These are phyloP conservation scores for Boeremia exigua DNA, from an alignment of 2,329 filamentous ascomycete species.

Conservation along the genomic window DNA sequence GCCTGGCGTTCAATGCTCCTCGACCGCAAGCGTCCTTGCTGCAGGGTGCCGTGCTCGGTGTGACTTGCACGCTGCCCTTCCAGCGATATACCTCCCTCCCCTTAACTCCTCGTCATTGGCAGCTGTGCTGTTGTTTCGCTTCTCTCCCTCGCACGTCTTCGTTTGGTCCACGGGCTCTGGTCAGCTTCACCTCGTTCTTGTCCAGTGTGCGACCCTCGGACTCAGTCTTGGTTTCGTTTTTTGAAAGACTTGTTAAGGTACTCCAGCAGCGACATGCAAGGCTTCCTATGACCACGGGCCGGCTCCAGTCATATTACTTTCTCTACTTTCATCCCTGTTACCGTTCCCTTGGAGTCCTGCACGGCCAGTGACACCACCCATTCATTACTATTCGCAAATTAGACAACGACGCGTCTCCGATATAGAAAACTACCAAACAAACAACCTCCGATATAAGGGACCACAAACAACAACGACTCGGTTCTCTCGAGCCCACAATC, in stretches of 20 bases:
- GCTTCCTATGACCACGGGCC: slow-evolving; percentile 35
- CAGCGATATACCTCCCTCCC: slow-evolving; percentile 32
- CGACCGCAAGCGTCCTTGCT: slow-evolving; percentile 34
- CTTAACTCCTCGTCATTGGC: slow-evolving; percentile 41
- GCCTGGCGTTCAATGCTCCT: slow-evolving; percentile 45
- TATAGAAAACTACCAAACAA: too few species aligned
- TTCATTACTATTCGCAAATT: slow-evolving; percentile 8
- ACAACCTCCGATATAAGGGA: slow-evolving; percentile 43
- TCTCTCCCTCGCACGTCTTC: slow-evolving; percentile 36
- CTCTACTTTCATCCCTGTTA: slow-evolving; percentile 14
- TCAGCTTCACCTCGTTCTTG: slow-evolving; percentile 20
- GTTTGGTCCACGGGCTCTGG: slow-evolving; percentile 40
- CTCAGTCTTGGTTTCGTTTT: slow-evolving; percentile 21
- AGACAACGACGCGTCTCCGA: too few species aligned
- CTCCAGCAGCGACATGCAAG: slow-evolving; percentile 40
- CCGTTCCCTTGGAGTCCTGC: slow-evolving; percentile 14
- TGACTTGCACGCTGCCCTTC: slow-evolving; percentile 33
- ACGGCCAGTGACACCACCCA: slow-evolving; percentile 12
- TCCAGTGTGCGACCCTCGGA: slow-evolving; percentile 6
- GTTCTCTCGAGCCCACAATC: slow-evolving; percentile 13
- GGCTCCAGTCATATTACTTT: slow-evolving; percentile 43
- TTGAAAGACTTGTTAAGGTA: slow-evolving; percentile 14
- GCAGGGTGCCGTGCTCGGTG: slow-evolving; percentile 38
- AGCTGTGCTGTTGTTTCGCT: slow-evolving; percentile 48
- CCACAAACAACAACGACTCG: slow-evolving; percentile 24